A percentile compares a stretch with the other conserved stretches of the same genome.
phyloP scores from a whole-genome alignment of 805 yeast genomes.

The Saccharomycopsis oosterbeekiorum region DNA sequence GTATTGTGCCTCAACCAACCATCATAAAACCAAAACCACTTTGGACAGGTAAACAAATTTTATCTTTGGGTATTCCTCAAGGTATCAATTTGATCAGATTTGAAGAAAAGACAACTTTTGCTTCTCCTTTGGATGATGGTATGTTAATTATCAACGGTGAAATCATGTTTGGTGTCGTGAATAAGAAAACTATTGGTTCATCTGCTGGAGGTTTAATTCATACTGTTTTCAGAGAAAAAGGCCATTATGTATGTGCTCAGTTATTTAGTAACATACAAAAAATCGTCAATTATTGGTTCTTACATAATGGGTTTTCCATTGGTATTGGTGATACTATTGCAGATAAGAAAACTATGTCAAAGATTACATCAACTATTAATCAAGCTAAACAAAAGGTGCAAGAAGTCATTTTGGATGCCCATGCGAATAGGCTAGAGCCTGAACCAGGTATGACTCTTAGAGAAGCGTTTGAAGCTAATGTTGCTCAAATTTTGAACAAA shows the following conservation, averaged over 20 bases:
- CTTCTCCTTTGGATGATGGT: conserved; percentile 88
- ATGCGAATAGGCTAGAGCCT: conserved; percentile 75
- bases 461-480: conserved; percentile 96
- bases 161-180: conserved; percentile 95
- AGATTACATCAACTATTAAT: conserved; percentile 85
- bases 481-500: conserved; percentile 86
- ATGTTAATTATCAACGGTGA: conserved; percentile 95
- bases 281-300: conserved; percentile 91
- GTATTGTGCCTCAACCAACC: conserved; percentile 93
- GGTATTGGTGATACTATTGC: conserved; percentile 99
- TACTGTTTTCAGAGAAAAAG: conserved; percentile 96
- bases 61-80: conserved; percentile 87
- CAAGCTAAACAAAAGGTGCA: conserved; percentile 93
- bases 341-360: conserved; percentile 90
- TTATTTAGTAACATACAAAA: conserved; percentile 89
- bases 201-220: conserved; percentile 97
- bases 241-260: conserved; percentile 80
- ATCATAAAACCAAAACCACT: conserved; percentile 88
- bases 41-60: conserved; percentile 95
- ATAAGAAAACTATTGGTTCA: conserved; percentile 96
- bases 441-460: conserved; percentile 99
- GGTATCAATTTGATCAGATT: conserved; percentile 93
- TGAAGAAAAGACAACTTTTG: conserved; percentile 77
- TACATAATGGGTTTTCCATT: conserved; percentile 94
- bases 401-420: conserved; percentile 87